Percentiles rank a stretch among this genome's conserved stretches.
These are phyloP conservation scores for Cladosporium oxysporum DNA, from an alignment of 2,329 filamentous ascomycete genomes.

Conservation along the genomic window DNA sequence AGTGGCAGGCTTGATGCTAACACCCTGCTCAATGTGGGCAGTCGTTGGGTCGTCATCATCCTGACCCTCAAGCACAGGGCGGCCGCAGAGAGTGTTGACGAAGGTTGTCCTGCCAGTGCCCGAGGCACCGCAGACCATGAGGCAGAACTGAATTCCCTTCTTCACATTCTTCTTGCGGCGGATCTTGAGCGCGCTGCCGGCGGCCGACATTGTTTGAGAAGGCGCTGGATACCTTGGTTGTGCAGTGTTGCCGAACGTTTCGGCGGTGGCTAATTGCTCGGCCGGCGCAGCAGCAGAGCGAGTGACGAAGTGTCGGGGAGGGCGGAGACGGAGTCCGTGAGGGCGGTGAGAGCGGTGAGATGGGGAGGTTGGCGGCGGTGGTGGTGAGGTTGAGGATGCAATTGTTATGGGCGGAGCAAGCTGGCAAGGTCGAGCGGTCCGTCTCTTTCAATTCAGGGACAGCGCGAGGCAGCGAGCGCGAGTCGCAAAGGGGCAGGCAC, in stretches of 20 bases:
- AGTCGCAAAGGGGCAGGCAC: slow-evolving; percentile 10
- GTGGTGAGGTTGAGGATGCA: not conserved
- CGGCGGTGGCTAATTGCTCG: slow-evolving; percentile 8
- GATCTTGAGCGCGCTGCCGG: slow-evolving; percentile 70
- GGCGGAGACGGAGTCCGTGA: not conserved
- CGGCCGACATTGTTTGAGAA: slow-evolving; percentile 34
- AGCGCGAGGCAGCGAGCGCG: not conserved
- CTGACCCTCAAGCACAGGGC: slow-evolving; percentile 86
- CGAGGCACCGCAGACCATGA: slow-evolving; percentile 99
- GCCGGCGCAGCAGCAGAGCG: slow-evolving; percentile 14
- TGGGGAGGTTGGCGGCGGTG: not conserved
- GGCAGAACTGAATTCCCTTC: slow-evolving; percentile 99
- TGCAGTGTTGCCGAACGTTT: not conserved
- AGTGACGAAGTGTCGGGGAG: slow-evolving; percentile 8
- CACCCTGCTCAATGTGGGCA: slow-evolving; percentile 92
- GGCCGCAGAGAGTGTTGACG: slow-evolving; percentile 98
- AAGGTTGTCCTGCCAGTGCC: slow-evolving; percentile 98
- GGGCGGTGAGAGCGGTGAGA: not conserved
- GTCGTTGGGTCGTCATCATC: slow-evolving; percentile 86
- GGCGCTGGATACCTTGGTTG: slow-evolving; percentile 13
- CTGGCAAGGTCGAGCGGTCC: slow-evolving; percentile 3
- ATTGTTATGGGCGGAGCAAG: slow-evolving; percentile 5
- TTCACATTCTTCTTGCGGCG: slow-evolving; percentile 99
- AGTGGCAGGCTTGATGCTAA: slow-evolving; percentile 97
- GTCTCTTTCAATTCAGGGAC: slow-evolving; percentile 9